phyloP scores from a whole-genome alignment of 1,284 basidiomycete species.

The Meripilus lineatus region DNA sequence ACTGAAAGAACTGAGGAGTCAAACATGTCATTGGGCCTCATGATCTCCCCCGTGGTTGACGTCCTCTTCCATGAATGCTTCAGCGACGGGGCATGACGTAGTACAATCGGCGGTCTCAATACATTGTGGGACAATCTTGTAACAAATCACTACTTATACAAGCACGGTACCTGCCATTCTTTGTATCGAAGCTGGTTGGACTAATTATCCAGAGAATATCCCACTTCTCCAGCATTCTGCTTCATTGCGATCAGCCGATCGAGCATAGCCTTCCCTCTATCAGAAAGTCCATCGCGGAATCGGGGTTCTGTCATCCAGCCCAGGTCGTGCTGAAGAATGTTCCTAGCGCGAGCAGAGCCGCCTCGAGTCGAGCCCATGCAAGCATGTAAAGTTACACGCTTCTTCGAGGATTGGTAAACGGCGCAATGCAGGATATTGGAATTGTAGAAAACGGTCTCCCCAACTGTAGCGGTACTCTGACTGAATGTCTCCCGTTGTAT shows the following conservation, averaged over 20 bases:
- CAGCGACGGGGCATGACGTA: no score
- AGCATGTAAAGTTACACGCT: slow-evolving; percentile 71
- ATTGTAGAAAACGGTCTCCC: slow-evolving; percentile 82
- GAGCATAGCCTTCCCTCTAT: slow-evolving; percentile 53
- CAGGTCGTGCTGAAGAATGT: slow-evolving; percentile 78
- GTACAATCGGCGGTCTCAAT: no score
- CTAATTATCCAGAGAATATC: slow-evolving; percentile 44
- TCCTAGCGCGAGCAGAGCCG: slow-evolving; percentile 62
- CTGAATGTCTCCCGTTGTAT: neutral
- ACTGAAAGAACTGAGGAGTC: no score
- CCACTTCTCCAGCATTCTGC: slow-evolving; percentile 39
- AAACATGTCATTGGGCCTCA: no score
- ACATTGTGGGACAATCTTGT: no score
- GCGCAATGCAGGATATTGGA: slow-evolving; percentile 78
- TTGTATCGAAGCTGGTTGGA: no score
- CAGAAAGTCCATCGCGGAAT: slow-evolving; percentile 50
- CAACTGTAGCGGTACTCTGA: slow-evolving; percentile 36
- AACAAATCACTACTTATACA: no score
- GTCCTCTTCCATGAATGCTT: no score
- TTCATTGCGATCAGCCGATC: slow-evolving; percentile 57
- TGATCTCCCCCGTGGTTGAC: no score
- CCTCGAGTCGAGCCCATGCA: slow-evolving; percentile 64
- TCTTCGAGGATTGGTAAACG: slow-evolving; percentile 49
- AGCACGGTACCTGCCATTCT: no score
- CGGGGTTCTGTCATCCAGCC: slow-evolving; percentile 63